Conservation (phyloP, 371 early-diverging fungal species). For the Smittium culicis region DNA sequence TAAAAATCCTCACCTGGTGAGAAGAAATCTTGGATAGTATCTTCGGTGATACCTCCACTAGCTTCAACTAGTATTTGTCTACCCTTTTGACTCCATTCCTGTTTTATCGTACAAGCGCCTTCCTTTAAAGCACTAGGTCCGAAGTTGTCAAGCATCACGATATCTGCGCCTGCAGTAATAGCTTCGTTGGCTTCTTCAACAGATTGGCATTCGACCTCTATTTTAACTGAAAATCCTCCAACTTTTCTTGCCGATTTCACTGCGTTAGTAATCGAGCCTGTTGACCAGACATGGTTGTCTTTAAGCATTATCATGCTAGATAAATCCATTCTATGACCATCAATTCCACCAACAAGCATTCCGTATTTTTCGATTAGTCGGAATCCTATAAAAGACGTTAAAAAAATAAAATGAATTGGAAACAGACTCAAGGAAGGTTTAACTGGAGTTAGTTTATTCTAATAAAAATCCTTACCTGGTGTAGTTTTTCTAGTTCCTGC, state of each 20-base stretch:
- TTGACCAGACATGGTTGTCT: conserved; percentile 95
- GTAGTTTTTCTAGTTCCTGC: conserved; percentile 98
- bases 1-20: conserved; percentile 41
- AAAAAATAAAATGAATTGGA: no score
- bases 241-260: conserved; percentile 62
- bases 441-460: no score
- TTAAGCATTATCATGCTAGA: conserved; percentile 97
- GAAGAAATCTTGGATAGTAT: conserved; percentile 69
- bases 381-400: conserved; percentile 57
- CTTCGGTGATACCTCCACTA: conserved; percentile 87
- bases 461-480: conserved; percentile 59
- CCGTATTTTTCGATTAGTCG: conserved; percentile 95
- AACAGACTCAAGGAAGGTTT: no score
- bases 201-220: conserved; percentile 90
- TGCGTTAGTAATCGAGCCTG: conserved; percentile 83
- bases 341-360: conserved; percentile 89
- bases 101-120: conserved; percentile 58
- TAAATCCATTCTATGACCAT: conserved; percentile 92
- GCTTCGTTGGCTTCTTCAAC: conserved; percentile 91
- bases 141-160: conserved; percentile 87
- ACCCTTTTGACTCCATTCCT: conserved; percentile 48
- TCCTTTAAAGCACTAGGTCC: conserved; percentile 42
- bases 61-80: conserved; percentile 74
- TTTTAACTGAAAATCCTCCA: conserved; percentile 85
- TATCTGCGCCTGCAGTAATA: conserved; percentile 90